Conservation (phyloP, 2,329 filamentous ascomycete species). For the Penicillium sp. region DNA sequence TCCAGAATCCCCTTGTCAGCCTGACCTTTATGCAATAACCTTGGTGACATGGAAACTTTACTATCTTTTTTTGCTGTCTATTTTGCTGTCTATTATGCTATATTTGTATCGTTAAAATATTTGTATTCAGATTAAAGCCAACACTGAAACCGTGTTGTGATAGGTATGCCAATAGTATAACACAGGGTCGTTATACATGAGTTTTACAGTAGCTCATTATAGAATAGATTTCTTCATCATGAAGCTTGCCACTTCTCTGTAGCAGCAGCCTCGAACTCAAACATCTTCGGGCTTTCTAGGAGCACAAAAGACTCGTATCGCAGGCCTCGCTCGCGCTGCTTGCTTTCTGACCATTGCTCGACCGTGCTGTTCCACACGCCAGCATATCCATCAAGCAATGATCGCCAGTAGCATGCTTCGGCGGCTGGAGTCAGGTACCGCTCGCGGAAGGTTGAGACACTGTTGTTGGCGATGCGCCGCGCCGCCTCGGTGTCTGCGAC, state of each 20-base stretch:
- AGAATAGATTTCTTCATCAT: not conserved
- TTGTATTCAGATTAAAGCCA: not conserved
- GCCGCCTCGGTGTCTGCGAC: constrained; percentile 41
- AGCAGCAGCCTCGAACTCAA: constrained; percentile 22
- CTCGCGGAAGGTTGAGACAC: constrained; percentile 48
- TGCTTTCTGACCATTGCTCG: constrained; percentile 11
- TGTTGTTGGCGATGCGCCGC: constrained; percentile 50
- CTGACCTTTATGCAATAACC: too few relatives aligned
- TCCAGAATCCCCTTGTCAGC: too few relatives aligned
- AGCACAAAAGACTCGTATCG: constrained; percentile 37
- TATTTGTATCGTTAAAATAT: not conserved
- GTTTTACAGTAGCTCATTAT: not conserved
- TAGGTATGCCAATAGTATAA: not conserved
- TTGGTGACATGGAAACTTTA: too few relatives aligned
- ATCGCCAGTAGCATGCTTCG: constrained; percentile 55
- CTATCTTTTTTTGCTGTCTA: too few relatives aligned
- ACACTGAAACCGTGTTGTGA: not conserved
- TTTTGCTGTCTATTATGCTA: too few relatives aligned
- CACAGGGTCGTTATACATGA: not conserved
- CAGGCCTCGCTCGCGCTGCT: constrained; percentile 21
- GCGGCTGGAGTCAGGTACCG: constrained; percentile 53
- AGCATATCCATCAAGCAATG: constrained; percentile 38
- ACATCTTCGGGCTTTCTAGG: constrained; percentile 29
- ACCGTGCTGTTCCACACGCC: constrained; percentile 26
- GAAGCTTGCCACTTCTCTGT: constrained; percentile 2